These are phyloP conservation scores for Stemphylium beticola DNA, from an alignment of 2,329 filamentous ascomycete genomes.

Conservation along the genomic window DNA sequence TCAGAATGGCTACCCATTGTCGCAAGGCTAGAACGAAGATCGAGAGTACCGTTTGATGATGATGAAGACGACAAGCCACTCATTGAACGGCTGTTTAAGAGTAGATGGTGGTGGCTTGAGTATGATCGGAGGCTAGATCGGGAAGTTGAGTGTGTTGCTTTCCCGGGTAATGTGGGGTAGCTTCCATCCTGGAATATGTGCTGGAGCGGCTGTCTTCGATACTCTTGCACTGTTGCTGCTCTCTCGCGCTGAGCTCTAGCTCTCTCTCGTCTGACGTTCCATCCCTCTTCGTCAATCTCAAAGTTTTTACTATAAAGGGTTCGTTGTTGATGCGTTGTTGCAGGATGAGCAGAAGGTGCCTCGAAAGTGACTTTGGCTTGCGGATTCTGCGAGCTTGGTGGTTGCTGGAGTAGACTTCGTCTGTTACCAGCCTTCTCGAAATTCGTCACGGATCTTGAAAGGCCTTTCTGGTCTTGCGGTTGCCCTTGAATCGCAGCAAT, in stretches of 20 bases:
- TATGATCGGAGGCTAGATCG: conserved; percentile 15
- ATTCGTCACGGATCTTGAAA: conserved; percentile 10
- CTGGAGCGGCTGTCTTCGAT: conserved; percentile 13
- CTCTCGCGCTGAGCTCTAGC: conserved; percentile 23
- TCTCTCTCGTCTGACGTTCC: conserved; percentile 27
- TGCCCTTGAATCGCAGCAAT: conserved; percentile 8
- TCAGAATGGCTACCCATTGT: conserved; percentile 2
- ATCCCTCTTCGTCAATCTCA: conserved; percentile 15
- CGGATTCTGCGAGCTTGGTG: conserved; percentile 1
- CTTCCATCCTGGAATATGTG: conserved; percentile 15
- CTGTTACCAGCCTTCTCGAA: conserved; percentile 17
- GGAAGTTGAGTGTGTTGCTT: conserved; percentile 10
- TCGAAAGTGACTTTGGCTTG: conserved; percentile 1
- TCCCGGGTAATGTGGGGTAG: conserved; percentile 10
- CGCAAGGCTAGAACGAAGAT: conserved; percentile 12
- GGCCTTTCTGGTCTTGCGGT: background rate
- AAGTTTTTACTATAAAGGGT: background rate
- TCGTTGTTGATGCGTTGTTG: too few species aligned
- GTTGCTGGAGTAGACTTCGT: conserved; percentile 25
- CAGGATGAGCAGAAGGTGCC: conserved; percentile 6
- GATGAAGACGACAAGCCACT: conserved; percentile 2
- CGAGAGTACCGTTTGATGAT: background rate
- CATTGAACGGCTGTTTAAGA: conserved; percentile 20
- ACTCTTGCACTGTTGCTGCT: conserved; percentile 18
- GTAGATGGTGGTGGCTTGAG: conserved; percentile 23